Conservation (phyloP, 2,329 filamentous ascomycete genomes). For the Chaetomium strumarium region DNA sequence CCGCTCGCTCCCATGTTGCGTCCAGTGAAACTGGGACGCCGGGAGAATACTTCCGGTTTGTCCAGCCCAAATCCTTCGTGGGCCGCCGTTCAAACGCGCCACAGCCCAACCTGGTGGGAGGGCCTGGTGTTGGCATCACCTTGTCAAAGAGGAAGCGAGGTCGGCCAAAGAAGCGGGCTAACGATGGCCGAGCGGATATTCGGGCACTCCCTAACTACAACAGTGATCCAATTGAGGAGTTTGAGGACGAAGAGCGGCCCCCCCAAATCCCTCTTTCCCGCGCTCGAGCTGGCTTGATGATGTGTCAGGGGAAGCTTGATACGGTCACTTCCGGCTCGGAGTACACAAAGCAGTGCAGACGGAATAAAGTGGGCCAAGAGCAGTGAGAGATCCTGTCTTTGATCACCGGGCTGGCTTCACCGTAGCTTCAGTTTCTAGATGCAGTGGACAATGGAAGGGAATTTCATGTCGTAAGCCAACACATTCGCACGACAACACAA, state of each 20-base stretch:
- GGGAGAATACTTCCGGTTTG: slow-evolving; percentile 25
- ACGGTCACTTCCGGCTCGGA: too few relatives aligned
- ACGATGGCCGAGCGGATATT: slow-evolving; percentile 27
- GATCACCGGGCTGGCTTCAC: not conserved
- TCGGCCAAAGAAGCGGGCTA: slow-evolving; percentile 18
- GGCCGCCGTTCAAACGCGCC: slow-evolving; percentile 23
- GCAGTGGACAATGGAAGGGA: too few relatives aligned
- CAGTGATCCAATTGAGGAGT: slow-evolving; percentile 31
- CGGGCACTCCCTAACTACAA: slow-evolving; percentile 28
- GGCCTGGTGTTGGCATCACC: slow-evolving; percentile 5
- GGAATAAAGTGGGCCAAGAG: not conserved
- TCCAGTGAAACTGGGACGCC: slow-evolving; percentile 8
- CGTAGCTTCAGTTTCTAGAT: not conserved
- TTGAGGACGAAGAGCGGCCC: slow-evolving; percentile 20
- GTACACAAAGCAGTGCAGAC: too few relatives aligned
- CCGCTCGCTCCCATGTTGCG: slow-evolving; percentile 14
- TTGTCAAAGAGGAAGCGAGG: slow-evolving; percentile 16
- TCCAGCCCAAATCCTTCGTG: slow-evolving; percentile 27
- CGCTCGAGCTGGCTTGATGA: slow-evolving; percentile 24
- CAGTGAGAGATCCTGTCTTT: too few relatives aligned
- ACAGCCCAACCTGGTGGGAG: not conserved
- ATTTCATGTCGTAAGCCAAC: too few relatives aligned
- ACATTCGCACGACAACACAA: not conserved
- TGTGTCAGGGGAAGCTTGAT: not conserved
- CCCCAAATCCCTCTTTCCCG: slow-evolving; percentile 23